Evolutionary conservation across 2,329 filamentous ascomycete species (phyloP), one percentile per base, ranked within the genome.

Genomic region (Tolypocladium ophioglossoides): DNA sequence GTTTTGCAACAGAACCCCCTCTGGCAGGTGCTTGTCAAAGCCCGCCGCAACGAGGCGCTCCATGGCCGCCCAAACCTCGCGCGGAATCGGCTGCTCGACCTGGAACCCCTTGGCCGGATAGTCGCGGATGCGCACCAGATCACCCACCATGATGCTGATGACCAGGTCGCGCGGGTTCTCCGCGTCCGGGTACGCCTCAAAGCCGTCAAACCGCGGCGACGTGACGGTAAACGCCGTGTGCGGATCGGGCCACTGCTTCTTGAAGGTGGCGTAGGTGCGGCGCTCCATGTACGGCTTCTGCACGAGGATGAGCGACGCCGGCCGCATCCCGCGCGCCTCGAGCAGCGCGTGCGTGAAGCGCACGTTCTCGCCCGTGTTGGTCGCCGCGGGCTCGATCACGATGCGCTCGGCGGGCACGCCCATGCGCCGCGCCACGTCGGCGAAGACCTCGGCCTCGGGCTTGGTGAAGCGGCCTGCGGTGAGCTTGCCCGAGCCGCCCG

Each of bases 211-310:
- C 52, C 63, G 62, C 24, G 73, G 73, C 27, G 70, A 73, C 12
- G 74, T 73, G 8, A 77, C 73, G 1, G 62, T 63, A 38, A 75
- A 72, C 5, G 58, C 56, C 1, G 67, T 64, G 32, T 37, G 53
- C 20, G 58, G 53, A 20, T 68, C 69, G 0, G 72, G 73, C 74
- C 74, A 76, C 63, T 76, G 74, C 64, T 70, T 73, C 55, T 64
- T 65, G 55, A 76, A 76, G 0, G 74, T 77, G 1, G 74, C 74
- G 44, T 70, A 75, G 5, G 73, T 74, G 7, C 74, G 62, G 37
- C 74, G 62, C 61, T 76, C 73, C 74, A 76, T 77, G 55, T 76
- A 76, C 27, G 73, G 74, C 61, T 76, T 77, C 61, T 77, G 74
- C 10, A 76, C 74, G 1, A 76, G 63, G 18, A 76, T 63, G 34